Percentiles rank a stretch among this genome's conserved stretches.
These are phyloP conservation scores for Epichloe hybrida DNA, from an alignment of 2,329 filamentous ascomycete genomes.

Conservation along the genomic window DNA sequence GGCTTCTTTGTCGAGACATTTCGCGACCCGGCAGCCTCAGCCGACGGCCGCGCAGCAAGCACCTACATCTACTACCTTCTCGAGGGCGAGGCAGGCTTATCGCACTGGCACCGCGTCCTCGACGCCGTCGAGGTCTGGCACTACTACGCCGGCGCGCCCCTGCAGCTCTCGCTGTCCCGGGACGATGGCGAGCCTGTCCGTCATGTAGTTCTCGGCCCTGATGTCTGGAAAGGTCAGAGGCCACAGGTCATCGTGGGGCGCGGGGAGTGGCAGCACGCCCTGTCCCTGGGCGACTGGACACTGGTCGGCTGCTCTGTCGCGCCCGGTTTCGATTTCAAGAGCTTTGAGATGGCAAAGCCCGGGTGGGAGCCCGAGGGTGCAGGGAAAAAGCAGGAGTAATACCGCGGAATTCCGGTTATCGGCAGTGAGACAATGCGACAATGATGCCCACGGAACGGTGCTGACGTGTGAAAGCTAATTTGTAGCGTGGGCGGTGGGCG, in stretches of 20 bases:
- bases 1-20: slow-evolving; percentile 36
- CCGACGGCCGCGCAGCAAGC: slow-evolving; percentile 26
- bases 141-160: slow-evolving; percentile 37
- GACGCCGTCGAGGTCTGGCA: slow-evolving; percentile 39
- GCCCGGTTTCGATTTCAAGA: slow-evolving; percentile 15
- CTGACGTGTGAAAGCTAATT: no score
- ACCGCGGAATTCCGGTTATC: not conserved
- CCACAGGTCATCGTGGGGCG: slow-evolving; percentile 30
- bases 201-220: slow-evolving; percentile 24
- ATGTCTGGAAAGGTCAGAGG: slow-evolving; percentile 27
- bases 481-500: no score
- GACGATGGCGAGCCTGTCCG: slow-evolving; percentile 27
- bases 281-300: slow-evolving; percentile 33
- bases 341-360: slow-evolving; percentile 17
- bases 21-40: slow-evolving; percentile 19
- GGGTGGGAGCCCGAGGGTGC: slow-evolving; percentile 17
- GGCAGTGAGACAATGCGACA: no score
- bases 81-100: slow-evolving; percentile 27
- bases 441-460: no score
- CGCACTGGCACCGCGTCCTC: slow-evolving; percentile 35
- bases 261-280: slow-evolving; percentile 32
- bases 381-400: not conserved
- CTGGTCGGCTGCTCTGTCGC: slow-evolving; percentile 27
- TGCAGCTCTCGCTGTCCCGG: slow-evolving; percentile 29
- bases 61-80: slow-evolving; percentile 41